Conservation (phyloP, 2,329 filamentous ascomycete genomes). For the Fusarium virguliforme region DNA sequence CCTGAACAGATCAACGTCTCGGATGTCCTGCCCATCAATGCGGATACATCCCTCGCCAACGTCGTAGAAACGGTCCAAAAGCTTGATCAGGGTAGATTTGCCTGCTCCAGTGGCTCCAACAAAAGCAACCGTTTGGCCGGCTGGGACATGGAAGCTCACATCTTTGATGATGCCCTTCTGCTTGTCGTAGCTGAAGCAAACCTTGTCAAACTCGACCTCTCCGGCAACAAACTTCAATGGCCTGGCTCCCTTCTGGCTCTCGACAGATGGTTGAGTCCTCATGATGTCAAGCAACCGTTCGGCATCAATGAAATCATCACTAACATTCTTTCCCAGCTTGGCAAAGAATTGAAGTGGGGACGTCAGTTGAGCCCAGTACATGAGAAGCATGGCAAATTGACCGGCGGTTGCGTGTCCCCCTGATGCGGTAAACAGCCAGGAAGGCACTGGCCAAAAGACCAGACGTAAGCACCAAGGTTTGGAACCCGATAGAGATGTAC, state of each 20-base stretch:
- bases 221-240: constrained; percentile 68
- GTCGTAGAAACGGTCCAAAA: constrained; percentile 74
- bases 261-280: constrained; percentile 70
- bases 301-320: constrained; percentile 71
- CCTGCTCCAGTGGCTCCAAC: constrained; percentile 74
- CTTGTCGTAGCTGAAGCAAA: constrained; percentile 73
- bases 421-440: constrained; percentile 77
- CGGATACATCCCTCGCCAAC: constrained; percentile 67
- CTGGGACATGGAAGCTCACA: constrained; percentile 66
- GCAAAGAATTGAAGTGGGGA: constrained; percentile 80
- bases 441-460: constrained; percentile 77
- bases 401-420: constrained; percentile 73
- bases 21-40: constrained; percentile 72
- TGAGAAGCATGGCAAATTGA: constrained; percentile 79
- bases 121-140: constrained; percentile 72
- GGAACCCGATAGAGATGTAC: constrained; percentile 68
- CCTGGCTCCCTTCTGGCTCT: constrained; percentile 67
- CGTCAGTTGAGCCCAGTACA: constrained; percentile 82
- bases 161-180: constrained; percentile 72
- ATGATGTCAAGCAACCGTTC: constrained; percentile 73
- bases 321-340: constrained; percentile 69
- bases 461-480: constrained; percentile 76
- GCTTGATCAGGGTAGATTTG: constrained; percentile 72
- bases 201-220: constrained; percentile 68
- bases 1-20: constrained; percentile 68